phyloP scores from a whole-genome alignment of 331 rosid genomes.

The Quercus lobata region DNA sequence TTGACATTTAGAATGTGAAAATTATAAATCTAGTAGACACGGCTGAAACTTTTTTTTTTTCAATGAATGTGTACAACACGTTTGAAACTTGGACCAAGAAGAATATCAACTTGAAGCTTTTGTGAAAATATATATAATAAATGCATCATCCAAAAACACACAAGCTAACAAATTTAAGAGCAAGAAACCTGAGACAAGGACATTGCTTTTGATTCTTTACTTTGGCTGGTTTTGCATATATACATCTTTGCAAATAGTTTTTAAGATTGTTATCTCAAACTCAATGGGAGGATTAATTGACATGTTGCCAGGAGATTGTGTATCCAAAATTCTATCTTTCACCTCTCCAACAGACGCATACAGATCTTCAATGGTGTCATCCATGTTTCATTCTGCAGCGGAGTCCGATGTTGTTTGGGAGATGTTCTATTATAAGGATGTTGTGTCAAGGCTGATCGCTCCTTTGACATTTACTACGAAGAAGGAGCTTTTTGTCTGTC shows the following conservation, averaged over 20 bases:
- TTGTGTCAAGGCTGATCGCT: slow-evolving; percentile 26
- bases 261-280: neutral
- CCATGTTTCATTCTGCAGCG: slow-evolving; percentile 23
- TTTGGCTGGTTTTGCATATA: too few species aligned
- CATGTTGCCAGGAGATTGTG: slow-evolving; percentile 44
- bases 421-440: slow-evolving; percentile 23
- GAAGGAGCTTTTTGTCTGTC: slow-evolving; percentile 34
- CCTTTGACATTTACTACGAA: slow-evolving; percentile 25
- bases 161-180: neutral
- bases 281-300: neutral
- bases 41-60: neutral
- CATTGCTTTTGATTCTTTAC: neutral
- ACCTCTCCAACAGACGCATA: slow-evolving; percentile 42
- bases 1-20: too few species aligned
- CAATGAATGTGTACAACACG: neutral
- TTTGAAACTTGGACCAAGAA: neutral
- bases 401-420: slow-evolving; percentile 48
- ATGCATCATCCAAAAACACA: neutral
- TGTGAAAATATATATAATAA: neutral
- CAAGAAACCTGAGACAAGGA: neutral
- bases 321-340: slow-evolving; percentile 30
- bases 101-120: neutral
- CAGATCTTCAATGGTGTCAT: slow-evolving; percentile 30
- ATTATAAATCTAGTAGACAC: too few species aligned
- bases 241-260: neutral